A percentile compares a stretch with the other conserved stretches of the same genome.
Evolutionary conservation across 176 grass and related monocot genomes (phyloP).

Genomic region (Areca catechu): DNA sequence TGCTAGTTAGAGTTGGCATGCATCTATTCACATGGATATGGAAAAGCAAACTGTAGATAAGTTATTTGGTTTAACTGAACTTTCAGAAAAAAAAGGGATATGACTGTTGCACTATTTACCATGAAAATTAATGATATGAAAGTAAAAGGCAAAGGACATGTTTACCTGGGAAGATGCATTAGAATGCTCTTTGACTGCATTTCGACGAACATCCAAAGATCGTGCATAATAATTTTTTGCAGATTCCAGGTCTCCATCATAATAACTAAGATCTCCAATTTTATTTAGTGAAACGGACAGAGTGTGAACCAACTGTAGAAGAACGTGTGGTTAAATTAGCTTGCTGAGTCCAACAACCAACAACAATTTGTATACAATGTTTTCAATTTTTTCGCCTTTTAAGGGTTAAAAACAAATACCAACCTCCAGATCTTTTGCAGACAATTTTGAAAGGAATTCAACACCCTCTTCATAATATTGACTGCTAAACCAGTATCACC

Average conservation of each 20-base stretch:
- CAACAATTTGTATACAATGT: too few relatives aligned
- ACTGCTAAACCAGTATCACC: constrained; percentile 67
- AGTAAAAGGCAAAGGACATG: too few relatives aligned
- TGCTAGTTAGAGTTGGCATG: too few relatives aligned
- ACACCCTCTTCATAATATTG: constrained; percentile 86
- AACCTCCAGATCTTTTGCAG: constrained; percentile 81
- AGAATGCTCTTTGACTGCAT: constrained; percentile 54
- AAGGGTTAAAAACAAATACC: constrained; percentile 3
- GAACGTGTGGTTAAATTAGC: neutral
- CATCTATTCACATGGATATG: too few relatives aligned
- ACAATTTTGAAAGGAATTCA: constrained; percentile 63
- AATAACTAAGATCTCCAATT: constrained; percentile 85
- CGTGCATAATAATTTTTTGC: constrained; percentile 77
- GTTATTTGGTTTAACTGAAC: too few relatives aligned
- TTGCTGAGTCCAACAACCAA: constrained; percentile 5
- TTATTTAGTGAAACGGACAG: constrained; percentile 96
- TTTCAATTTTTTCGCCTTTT: too few relatives aligned
- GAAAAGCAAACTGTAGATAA: too few relatives aligned
- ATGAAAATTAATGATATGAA: too few relatives aligned
- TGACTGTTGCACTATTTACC: too few relatives aligned
- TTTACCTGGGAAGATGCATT: too few relatives aligned
- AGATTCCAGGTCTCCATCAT: constrained; percentile 75
- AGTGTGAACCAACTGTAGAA: constrained; percentile 73
- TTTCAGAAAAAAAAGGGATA: too few relatives aligned
- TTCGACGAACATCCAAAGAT: constrained; percentile 69